Percentiles rank a stretch among this genome's conserved stretches.
Conservation (phyloP, 2,329 filamentous ascomycete species). For the Lasiodiplodia citricola region DNA sequence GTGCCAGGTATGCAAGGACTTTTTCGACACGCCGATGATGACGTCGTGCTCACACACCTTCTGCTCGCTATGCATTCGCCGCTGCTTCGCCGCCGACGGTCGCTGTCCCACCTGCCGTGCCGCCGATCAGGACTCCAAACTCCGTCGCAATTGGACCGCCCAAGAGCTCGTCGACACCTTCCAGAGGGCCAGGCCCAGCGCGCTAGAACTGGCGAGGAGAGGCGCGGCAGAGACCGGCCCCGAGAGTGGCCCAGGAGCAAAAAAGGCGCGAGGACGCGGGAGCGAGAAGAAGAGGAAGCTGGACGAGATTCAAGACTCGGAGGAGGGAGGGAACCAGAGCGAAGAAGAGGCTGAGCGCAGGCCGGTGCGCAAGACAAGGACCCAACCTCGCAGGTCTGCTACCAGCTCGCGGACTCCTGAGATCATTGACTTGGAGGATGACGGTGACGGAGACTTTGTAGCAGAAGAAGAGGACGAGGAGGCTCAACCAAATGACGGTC, state of each 20-base stretch:
- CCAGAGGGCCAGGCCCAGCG: constrained; percentile 63
- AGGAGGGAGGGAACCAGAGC: constrained; percentile 49
- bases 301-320: constrained; percentile 53
- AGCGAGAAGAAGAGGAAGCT: constrained; percentile 55
- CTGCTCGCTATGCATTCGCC: constrained; percentile 92
- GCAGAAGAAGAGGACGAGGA: constrained; percentile 46
- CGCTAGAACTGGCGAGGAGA: constrained; percentile 67
- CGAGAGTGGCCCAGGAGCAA: constrained; percentile 31
- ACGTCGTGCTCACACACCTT: constrained; percentile 96
- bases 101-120: constrained; percentile 86
- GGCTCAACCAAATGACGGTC: constrained; percentile 66
- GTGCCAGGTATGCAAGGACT: constrained; percentile 98
- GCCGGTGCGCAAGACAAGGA: constrained; percentile 49
- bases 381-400: constrained; percentile 39
- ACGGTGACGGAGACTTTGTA: constrained; percentile 41
- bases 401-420: constrained; percentile 32
- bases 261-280: constrained; percentile 27
- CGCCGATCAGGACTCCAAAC: constrained; percentile 79
- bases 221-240: constrained; percentile 34
- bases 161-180: constrained; percentile 86
- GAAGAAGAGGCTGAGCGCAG: constrained; percentile 54
- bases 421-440: constrained; percentile 32
- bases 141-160: constrained; percentile 83
- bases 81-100: constrained; percentile 80
- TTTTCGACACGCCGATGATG: constrained; percentile 92